phyloP scores from a whole-genome alignment of 1,284 basidiomycete genomes.

The Volvariella surrecta region DNA sequence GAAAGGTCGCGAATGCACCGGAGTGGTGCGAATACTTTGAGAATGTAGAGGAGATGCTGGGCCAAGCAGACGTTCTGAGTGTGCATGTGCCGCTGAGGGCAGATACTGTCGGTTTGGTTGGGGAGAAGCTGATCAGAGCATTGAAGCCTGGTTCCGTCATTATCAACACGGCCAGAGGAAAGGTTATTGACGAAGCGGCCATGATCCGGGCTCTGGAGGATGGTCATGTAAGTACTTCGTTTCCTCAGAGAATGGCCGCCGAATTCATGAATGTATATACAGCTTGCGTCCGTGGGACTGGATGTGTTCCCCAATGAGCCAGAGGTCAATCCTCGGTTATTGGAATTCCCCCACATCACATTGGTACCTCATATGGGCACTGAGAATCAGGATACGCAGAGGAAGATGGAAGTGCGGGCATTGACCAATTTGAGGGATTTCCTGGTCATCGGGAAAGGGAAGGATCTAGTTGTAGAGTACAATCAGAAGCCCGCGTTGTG shows the following conservation, averaged over 20 bases:
- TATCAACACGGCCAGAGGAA: conserved; percentile 87
- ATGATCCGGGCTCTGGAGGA: conserved; percentile 78
- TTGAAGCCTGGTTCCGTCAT: conserved; percentile 80
- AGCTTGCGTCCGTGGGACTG: conserved; percentile 79
- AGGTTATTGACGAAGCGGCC: conserved; percentile 83
- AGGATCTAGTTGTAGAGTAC: conserved; percentile 60
- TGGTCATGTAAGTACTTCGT: conserved; percentile 57
- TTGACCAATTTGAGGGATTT: conserved; percentile 66
- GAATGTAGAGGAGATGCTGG: conserved; percentile 66
- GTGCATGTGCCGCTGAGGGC: conserved; percentile 64
- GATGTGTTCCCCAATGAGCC: conserved; percentile 92
- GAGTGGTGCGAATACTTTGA: conserved; percentile 72
- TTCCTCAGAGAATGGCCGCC: conserved; percentile 1
- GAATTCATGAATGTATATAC: conserved; percentile 7
- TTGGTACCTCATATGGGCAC: conserved; percentile 90
- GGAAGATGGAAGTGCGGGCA: conserved; percentile 76
- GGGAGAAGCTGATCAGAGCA: conserved; percentile 68
- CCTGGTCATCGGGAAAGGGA: conserved; percentile 51
- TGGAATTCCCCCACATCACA: conserved; percentile 75
- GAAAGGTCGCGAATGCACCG: conserved; percentile 48
- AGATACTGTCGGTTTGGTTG: conserved; percentile 73
- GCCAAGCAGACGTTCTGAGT: conserved; percentile 74
- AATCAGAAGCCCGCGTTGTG: conserved; percentile 17
- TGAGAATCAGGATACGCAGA: conserved; percentile 74
- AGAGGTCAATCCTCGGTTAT: conserved; percentile 70